Evolutionary conservation across 306 rosid species (phyloP), one percentile per base, ranked within the genome.

Genomic region (Lathyrus tuberosus): DNA sequence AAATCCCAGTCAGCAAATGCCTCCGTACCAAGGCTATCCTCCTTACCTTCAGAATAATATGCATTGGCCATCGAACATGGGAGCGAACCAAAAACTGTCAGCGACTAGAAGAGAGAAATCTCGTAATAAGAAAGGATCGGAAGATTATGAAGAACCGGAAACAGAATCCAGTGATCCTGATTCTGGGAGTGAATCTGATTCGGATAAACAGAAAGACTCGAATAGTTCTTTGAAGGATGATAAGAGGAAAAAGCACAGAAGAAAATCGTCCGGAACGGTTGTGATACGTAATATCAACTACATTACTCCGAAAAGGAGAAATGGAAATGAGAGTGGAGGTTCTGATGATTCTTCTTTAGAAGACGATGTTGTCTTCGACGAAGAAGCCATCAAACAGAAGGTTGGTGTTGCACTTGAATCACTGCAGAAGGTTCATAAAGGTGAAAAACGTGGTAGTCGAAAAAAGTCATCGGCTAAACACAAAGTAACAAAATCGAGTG

Each of bases 211-310:
- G 41, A 75, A 65, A 44, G 83, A 80, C 52, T 75, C 66, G 12
- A 78, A 65, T 65, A 60, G 57, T 46, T 82, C 92, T 49, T 69
- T 62, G 35, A 73, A 75, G 73, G 80, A 78, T 37, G 79, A 80
- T 67, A 72, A 77, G 48, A 78, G 72, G 77, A 87, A 78, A 76
- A 82, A 71, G 28, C 28, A 52, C 67, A 76, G 79, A 58, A 84
- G 81, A 69, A 82, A 79, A 66, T 85, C 88, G 64, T 73, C 86
- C 17, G 70, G 89, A 65, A 84, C 85, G 48, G 87, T 84, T 74
- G 86, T 84, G 60, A 87, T 87, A 84, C 86, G 85, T 61, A 87
- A 87, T 67, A 87, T 87, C 75, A 84, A 87, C 78, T 87, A 87
- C 83, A 80, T 87, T 75, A 80, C 87, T 58, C 89, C 89, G 9